Base-by-base conservation (phyloP, 129 eudicot species). In the Artemisia argyi region DNA sequence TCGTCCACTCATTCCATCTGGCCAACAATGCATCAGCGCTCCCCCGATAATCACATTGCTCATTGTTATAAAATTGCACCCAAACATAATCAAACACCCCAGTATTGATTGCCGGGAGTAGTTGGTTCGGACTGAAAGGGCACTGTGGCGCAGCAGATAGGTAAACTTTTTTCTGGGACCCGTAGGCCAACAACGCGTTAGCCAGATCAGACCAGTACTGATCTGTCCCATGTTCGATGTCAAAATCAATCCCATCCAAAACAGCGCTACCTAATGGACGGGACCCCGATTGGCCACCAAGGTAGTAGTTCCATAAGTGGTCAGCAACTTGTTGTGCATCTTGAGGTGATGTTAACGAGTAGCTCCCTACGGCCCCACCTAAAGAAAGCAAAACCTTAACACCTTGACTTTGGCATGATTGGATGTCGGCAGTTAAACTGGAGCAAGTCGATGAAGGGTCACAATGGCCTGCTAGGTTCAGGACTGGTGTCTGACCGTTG, bases 111-210 rank as follows among this genome's bases (percentile, higher is more conserved):
- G 91, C 90, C 0, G 81, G 35, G 28, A 68, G 66, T 30, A 91
- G 59, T 10, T 44, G 55, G 20, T 71, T 67, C 18, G 83, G 85
- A 0, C 91, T 87, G 56, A 90, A 60, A 1, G 87, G 91, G 52
- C 97, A 90, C 28, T 83, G 97, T 7, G 97, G 94, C 10, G 97
- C 97, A 7, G 94, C 97, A 12, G 91, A 74, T 18, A 90, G 77
- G 79, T 75, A 73, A 0, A 90, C 94, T 50, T 83, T 83, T 16
- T 79, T 76, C 51, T 68, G 83, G 13, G 82, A 30, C 11, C 64
- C 65, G 51, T 73, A 78, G 0, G 78, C 88, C 1, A 78, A 26
- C 2, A 87, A 71, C 1, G 82, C 83, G 66, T 69, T 65, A 18
- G 95, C 91, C 0, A 90, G 84, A 9, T 78, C 85, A 3, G 73